A percentile compares a stretch with the other conserved stretches of the same genome.
Conservation (phyloP, 352 stramenopile species). For the Pythium brachiatum region DNA sequence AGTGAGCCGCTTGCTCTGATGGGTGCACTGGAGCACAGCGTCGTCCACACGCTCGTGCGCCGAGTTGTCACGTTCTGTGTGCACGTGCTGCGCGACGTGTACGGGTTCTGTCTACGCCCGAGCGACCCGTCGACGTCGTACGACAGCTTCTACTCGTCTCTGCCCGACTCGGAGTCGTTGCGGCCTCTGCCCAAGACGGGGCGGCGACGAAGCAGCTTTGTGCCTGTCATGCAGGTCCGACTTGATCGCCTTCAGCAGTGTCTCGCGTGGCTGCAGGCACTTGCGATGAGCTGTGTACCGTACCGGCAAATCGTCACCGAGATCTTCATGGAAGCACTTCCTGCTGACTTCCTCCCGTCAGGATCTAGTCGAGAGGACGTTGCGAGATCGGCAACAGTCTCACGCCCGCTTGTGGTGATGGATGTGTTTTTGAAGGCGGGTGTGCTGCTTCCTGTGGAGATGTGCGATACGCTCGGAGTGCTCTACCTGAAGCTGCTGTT, state of each 20-base stretch:
- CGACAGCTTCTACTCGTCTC: conserved; percentile 16
- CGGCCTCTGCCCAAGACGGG: conserved; percentile 47
- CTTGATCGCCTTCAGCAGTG: conserved; percentile 57
- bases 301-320: conserved; percentile 61
- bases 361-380: neutral
- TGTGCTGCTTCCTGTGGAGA: conserved; percentile 65
- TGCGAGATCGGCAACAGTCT: conserved; percentile 6
- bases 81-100: conserved; percentile 56
- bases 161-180: conserved; percentile 16
- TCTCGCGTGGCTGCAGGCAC: conserved; percentile 64
- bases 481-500: conserved; percentile 83
- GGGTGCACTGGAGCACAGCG: conserved; percentile 33
- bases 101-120: conserved; percentile 45
- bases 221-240: conserved; percentile 45
- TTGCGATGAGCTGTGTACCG: conserved; percentile 67
- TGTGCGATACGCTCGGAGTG: conserved; percentile 73
- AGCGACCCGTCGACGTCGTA: conserved; percentile 30
- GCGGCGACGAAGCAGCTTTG: conserved; percentile 35
- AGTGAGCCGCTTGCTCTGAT: conserved; percentile 22
- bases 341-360: conserved; percentile 31
- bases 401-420: conserved; percentile 36
- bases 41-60: conserved; percentile 45
- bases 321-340: conserved; percentile 60
- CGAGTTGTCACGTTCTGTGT: conserved; percentile 52
- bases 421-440: conserved; percentile 75